Evolutionary conservation across 148 eudicot genomes (phyloP), one percentile per base, ranked within the genome.

Genomic region (Amaranthus hypochondriacus): DNA sequence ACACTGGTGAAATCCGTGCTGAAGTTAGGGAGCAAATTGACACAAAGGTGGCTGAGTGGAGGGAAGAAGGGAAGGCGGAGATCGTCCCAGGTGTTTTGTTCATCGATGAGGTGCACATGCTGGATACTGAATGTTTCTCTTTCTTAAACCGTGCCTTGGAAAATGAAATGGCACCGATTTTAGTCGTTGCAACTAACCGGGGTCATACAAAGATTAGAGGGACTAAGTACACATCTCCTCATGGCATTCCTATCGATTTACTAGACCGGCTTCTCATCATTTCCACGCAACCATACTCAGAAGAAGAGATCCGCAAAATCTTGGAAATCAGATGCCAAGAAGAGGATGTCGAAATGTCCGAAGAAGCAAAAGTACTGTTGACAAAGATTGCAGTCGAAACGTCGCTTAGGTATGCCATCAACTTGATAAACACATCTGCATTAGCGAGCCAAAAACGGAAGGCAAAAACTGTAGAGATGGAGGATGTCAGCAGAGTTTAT

Each of bases 11-110:
- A 78, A 90, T 92, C 39, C 94, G 94, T 50, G 89, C 92, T 56
- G 97, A 92, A 84, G 97, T 95, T 11, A 84, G 96, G 85, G 97
- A 95, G 78, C 97, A 95, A 78, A 95, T 92, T 46, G 99, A 87
- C 80, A 92, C 96, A 42, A 92, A 95, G 81, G 96, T 92, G 9
- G 99, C 94, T 46, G 97, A 92, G 76, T 95, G 97, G 99, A 81
- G 97, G 70, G 97, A 95, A 77, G 99, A 92, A 85, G 99, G 99
- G 52, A 95, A 92, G 78, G 96, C 99, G 18, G 99, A 95, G 80
- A 90, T 95, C 54, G 84, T 95, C 15, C 97, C 96, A 4, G 99
- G 99, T 50, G 99, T 95, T 50, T 89, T 92, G 75, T 95, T 95
- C 87, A 92, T 95, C 9, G 99, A 95, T 47, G 99, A 92, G 86